Percentiles rank a stretch among this genome's conserved stretches.
phyloP scores from a whole-genome alignment of 352 stramenopile species.

The Blastocystis sp. region DNA sequence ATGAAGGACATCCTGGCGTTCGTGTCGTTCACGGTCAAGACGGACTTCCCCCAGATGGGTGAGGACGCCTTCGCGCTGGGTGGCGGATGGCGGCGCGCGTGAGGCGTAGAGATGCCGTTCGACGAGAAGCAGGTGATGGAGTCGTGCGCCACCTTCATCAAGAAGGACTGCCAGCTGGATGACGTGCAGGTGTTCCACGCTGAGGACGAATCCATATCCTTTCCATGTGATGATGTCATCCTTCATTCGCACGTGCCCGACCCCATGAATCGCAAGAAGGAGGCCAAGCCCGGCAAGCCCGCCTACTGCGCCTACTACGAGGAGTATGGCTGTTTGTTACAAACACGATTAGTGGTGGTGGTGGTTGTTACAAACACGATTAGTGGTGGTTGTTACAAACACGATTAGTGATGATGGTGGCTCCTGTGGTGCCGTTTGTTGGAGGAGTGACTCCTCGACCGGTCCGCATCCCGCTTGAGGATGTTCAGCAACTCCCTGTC shows the following conservation, averaged over 20 bases:
- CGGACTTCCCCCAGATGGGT: constrained; percentile 67
- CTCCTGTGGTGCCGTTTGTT: constrained; percentile 1
- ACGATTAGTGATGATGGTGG: not conserved
- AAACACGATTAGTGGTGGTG: not conserved
- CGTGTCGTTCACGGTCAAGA: constrained; percentile 69
- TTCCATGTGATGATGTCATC: not conserved
- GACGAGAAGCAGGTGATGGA: constrained; percentile 68
- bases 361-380: not conserved
- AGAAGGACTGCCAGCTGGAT: constrained; percentile 56
- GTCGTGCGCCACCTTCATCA: constrained; percentile 35
- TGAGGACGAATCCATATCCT: constrained; percentile 46
- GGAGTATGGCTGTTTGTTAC: constrained; percentile 55
- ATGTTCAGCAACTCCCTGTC: constrained; percentile 25
- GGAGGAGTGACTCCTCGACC: constrained; percentile 2
- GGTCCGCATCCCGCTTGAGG: constrained; percentile 16
- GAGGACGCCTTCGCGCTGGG: constrained; percentile 67
- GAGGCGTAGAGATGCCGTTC: constrained; percentile 61
- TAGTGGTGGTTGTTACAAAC: not conserved
- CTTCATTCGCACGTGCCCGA: constrained; percentile 8
- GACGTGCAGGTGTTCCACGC: constrained; percentile 63
- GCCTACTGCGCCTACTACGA: constrained; percentile 42
- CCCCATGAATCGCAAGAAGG: constrained; percentile 69
- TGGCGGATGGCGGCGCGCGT: not conserved
- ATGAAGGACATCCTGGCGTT: constrained; percentile 69
- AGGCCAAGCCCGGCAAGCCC: constrained; percentile 67